These are phyloP conservation scores for Nemania sp. DNA, from an alignment of 2,329 filamentous ascomycete genomes.

Conservation along the genomic window DNA sequence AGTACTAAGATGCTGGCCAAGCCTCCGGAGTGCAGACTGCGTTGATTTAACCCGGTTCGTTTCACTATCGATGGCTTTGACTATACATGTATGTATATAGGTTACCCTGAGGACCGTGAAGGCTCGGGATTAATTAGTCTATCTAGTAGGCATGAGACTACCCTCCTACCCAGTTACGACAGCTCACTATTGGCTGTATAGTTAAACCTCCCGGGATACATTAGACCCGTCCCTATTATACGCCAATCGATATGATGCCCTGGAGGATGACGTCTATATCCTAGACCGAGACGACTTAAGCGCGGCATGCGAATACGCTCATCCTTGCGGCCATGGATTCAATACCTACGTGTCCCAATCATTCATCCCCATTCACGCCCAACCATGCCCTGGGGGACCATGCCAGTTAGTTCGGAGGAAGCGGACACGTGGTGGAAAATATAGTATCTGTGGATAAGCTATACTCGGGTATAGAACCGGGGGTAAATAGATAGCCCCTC, in stretches of 20 bases:
- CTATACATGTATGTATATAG: too few species aligned
- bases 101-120: too few species aligned
- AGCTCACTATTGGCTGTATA: too few species aligned
- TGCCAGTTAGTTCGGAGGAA: not conserved
- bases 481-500: not conserved
- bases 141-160: not conserved
- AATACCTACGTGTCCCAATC: not conserved
- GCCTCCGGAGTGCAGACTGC: too few species aligned
- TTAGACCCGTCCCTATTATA: not conserved
- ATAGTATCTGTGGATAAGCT: not conserved
- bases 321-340: not conserved
- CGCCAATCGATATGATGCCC: not conserved
- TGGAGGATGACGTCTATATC: not conserved
- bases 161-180: not conserved
- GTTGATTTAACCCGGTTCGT: too few species aligned
- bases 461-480: not conserved
- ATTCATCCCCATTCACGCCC: not conserved
- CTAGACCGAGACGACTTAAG: not conserved
- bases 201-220: too few species aligned
- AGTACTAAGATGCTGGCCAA: too few species aligned
- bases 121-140: not conserved
- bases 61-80: too few species aligned
- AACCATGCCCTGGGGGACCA: not conserved
- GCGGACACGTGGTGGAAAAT: not conserved
- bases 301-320: not conserved